Evolutionary conservation across 2,329 filamentous ascomycete genomes (phyloP).

Genomic region (Aulographum hederae): DNA sequence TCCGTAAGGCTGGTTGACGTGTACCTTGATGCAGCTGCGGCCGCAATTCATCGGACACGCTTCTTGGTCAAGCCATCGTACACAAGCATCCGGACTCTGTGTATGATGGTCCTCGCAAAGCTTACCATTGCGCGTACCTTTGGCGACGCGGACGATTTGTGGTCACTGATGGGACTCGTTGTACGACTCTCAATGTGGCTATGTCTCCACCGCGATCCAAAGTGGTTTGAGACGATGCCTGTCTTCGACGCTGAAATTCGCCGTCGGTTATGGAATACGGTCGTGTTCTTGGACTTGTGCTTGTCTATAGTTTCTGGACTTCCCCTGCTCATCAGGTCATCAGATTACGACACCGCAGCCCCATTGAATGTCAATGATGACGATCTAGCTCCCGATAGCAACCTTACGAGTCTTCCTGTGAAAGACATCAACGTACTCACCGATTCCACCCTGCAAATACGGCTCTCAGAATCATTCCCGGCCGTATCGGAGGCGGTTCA

Average conservation of each 20-base stretch:
- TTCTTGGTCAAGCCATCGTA: slow-evolving; percentile 3
- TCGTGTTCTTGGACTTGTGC: slow-evolving; percentile 2
- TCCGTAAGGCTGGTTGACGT: neutral
- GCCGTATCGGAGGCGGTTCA: neutral
- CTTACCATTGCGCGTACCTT: slow-evolving; percentile 2
- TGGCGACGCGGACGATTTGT: slow-evolving; percentile 2
- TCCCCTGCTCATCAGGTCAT: slow-evolving; percentile 1
- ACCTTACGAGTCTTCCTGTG: too few relatives aligned
- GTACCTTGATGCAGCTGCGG: slow-evolving; percentile 3
- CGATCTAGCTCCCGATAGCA: neutral
- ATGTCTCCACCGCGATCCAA: slow-evolving; percentile 1
- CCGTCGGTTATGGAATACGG: slow-evolving; percentile 2
- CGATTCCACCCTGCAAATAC: neutral
- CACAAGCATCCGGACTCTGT: slow-evolving; percentile 2
- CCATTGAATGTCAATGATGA: neutral
- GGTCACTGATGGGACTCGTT: slow-evolving; percentile 1
- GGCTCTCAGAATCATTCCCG: slow-evolving; percentile 1
- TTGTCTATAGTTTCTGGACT: slow-evolving; percentile 3
- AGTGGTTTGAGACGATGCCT: slow-evolving; percentile 1
- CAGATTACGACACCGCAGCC: slow-evolving; percentile 1
- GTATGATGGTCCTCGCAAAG: slow-evolving; percentile 2
- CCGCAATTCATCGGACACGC: neutral
- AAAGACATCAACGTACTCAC: neutral
- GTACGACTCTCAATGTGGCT: slow-evolving; percentile 2
- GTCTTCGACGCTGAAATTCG: slow-evolving; percentile 1